phyloP scores from a whole-genome alignment of 441 rosid species.

The Pelargonium myrrhifolium region DNA sequence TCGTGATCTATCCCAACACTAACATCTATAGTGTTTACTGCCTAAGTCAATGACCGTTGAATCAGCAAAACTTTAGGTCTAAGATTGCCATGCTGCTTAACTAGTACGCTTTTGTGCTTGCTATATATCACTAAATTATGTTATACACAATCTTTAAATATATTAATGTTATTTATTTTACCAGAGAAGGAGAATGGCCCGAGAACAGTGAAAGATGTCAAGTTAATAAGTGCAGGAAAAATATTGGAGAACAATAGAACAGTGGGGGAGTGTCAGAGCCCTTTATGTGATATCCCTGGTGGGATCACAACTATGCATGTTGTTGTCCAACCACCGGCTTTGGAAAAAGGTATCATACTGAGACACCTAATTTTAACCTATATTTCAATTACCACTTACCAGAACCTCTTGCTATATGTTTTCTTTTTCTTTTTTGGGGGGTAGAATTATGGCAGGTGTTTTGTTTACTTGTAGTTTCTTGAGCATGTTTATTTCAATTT shows the following conservation, averaged over 20 bases:
- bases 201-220: conserved; percentile 77
- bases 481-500: not conserved
- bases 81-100: not conserved
- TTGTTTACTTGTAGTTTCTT: not conserved
- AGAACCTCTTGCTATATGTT: not conserved
- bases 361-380: not conserved
- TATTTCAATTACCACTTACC: not conserved
- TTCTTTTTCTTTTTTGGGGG: not conserved
- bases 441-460: not conserved
- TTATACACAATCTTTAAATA: not conserved
- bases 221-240: conserved; percentile 89
- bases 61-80: not conserved
- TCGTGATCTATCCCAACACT: not conserved
- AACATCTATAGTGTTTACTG: not conserved
- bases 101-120: not conserved
- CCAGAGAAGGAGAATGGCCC: conserved; percentile 87
- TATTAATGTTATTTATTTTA: conserved; percentile 10
- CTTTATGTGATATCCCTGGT: conserved; percentile 68
- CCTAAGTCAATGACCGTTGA: not conserved
- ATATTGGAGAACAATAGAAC: conserved; percentile 83
- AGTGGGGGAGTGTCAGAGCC: conserved; percentile 72
- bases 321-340: conserved; percentile 70
- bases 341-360: conserved; percentile 50
- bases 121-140: not conserved
- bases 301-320: conserved; percentile 96